These are phyloP conservation scores for Typha latifolia DNA, from an alignment of 176 grass and related monocot species.

Conservation along the genomic window DNA sequence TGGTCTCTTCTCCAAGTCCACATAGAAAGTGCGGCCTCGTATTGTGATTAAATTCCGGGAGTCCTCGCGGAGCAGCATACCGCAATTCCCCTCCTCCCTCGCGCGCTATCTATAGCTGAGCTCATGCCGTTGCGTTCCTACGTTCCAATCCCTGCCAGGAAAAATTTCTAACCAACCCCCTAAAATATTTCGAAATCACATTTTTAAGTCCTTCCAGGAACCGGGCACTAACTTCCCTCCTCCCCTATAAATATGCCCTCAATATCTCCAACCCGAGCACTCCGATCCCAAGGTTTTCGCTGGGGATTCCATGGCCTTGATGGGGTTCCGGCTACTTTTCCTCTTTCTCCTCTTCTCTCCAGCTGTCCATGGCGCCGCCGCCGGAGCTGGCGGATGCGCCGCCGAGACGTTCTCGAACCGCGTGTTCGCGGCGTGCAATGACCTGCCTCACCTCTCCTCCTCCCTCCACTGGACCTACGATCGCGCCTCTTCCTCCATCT, in stretches of 20 bases:
- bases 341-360: not conserved
- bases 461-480: slow-evolving; percentile 58
- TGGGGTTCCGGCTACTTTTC: slow-evolving; percentile 1
- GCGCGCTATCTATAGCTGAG: not conserved
- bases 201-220: not conserved
- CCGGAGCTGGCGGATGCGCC: not conserved
- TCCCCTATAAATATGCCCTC: too few relatives aligned
- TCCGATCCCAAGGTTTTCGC: not conserved
- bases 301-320: not conserved
- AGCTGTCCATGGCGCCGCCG: not conserved
- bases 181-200: not conserved
- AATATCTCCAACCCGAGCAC: too few relatives aligned
- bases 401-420: slow-evolving; percentile 4
- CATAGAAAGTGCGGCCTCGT: not conserved
- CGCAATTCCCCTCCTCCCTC: not conserved
- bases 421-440: slow-evolving; percentile 30
- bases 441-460: slow-evolving; percentile 29
- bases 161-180: not conserved
- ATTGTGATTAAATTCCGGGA: not conserved
- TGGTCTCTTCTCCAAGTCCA: not conserved
- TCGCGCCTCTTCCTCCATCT: slow-evolving; percentile 14
- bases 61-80: not conserved
- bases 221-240: too few relatives aligned
- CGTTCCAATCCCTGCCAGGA: not conserved
- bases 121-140: not conserved